Evolutionary conservation across 805 yeast species (phyloP).

Genomic region (Ogataea pilisensis): DNA sequence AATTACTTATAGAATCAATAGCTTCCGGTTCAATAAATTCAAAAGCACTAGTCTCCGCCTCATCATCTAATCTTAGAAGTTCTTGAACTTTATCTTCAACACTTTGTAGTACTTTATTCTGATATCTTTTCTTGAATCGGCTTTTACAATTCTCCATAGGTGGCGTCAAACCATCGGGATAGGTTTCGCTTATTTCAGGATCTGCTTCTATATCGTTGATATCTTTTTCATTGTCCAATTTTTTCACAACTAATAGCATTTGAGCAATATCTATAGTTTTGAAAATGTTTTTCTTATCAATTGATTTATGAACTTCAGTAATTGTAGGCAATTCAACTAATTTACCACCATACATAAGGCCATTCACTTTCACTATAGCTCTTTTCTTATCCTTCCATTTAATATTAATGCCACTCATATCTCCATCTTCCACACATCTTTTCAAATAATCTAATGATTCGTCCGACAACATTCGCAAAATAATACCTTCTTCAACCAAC

Average conservation of each 20-base stretch:
- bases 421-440: conserved; percentile 71
- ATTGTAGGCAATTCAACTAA: conserved; percentile 87
- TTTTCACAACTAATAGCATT: conserved; percentile 70
- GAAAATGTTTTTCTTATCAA: conserved; percentile 83
- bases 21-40: conserved; percentile 64
- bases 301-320: conserved; percentile 80
- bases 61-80: conserved; percentile 68
- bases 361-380: conserved; percentile 73
- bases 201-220: conserved; percentile 40
- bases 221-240: conserved; percentile 41
- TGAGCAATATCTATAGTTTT: conserved; percentile 85
- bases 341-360: conserved; percentile 72
- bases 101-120: conserved; percentile 67
- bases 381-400: conserved; percentile 80
- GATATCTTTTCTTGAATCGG: conserved; percentile 67
- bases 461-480: conserved; percentile 64
- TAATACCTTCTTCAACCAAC: conserved; percentile 77
- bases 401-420: conserved; percentile 64
- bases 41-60: conserved; percentile 75
- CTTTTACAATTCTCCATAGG: conserved; percentile 73
- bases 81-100: conserved; percentile 78
- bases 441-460: conserved; percentile 72
- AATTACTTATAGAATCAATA: conserved; percentile 32
- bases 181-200: conserved; percentile 39
- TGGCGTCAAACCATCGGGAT: conserved; percentile 77